Evolutionary conservation across 352 stramenopile genomes (phyloP).

Genomic region (Detonula confervacea): DNA sequence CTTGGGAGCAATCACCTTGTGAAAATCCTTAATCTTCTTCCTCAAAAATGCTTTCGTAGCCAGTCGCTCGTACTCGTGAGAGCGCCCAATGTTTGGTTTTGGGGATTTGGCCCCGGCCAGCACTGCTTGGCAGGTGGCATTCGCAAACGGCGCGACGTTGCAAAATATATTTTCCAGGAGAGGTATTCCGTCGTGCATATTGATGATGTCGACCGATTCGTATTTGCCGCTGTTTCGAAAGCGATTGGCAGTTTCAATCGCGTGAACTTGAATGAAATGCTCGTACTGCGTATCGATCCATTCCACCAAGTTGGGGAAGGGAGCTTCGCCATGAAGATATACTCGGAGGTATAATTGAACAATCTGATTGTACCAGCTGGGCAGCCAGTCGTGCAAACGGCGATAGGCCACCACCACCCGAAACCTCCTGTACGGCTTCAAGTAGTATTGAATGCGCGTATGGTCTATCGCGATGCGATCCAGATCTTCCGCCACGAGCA

Average conservation of each 20-base stretch:
- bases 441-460: slow-evolving; percentile 15
- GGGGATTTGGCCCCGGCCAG: no score
- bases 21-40: no score
- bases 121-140: background rate
- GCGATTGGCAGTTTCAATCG: slow-evolving; percentile 1
- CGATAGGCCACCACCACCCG: slow-evolving; percentile 26
- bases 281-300: slow-evolving; percentile 29
- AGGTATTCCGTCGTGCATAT: slow-evolving; percentile 5
- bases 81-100: no score
- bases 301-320: slow-evolving; percentile 29
- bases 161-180: background rate
- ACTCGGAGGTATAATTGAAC: slow-evolving; percentile 8
- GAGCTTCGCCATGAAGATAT: slow-evolving; percentile 11
- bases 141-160: background rate
- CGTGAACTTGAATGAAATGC: slow-evolving; percentile 3
- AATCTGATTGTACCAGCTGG: slow-evolving; percentile 38
- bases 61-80: no score
- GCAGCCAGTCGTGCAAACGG: slow-evolving; percentile 36
- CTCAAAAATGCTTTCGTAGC: no score
- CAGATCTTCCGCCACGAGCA: slow-evolving; percentile 42
- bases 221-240: background rate
- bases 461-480: slow-evolving; percentile 23
- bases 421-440: slow-evolving; percentile 32
- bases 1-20: no score
- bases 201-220: slow-evolving; percentile 7